phyloP scores from a whole-genome alignment of 2,329 filamentous ascomycete genomes.

The Phialemoniopsis sp. region DNA sequence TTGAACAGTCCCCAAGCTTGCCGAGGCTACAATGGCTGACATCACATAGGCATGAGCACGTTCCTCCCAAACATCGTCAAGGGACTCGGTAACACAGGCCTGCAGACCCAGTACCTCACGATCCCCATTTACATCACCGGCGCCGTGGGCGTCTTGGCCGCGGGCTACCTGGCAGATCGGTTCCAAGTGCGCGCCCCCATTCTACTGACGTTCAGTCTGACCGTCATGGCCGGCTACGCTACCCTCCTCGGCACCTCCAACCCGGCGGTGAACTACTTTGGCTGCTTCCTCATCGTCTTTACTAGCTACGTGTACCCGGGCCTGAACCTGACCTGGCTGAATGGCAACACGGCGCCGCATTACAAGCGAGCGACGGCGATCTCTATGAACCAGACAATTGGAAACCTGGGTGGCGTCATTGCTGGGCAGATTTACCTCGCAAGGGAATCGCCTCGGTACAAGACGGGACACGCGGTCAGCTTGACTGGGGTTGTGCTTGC shows the following conservation, averaged over 20 bases:
- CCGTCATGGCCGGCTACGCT: slow-evolving; percentile 9
- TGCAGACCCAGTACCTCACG: slow-evolving; percentile 27
- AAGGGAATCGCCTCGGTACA: slow-evolving; percentile 2
- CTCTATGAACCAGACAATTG: slow-evolving; percentile 4
- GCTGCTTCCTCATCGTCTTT: neutral
- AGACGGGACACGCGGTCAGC: slow-evolving; percentile 2
- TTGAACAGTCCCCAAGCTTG: too few species aligned
- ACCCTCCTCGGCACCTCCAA: slow-evolving; percentile 4
- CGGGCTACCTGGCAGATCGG: neutral
- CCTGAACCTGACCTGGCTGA: slow-evolving; percentile 8
- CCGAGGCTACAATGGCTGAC: too few species aligned
- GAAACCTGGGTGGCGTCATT: slow-evolving; percentile 4
- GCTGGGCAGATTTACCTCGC: slow-evolving; percentile 8
- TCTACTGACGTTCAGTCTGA: neutral
- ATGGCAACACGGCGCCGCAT: slow-evolving; percentile 6
- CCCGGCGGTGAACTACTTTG: slow-evolving; percentile 2
- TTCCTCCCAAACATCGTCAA: slow-evolving; percentile 30
- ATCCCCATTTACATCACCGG: slow-evolving; percentile 27
- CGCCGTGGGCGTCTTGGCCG: neutral
- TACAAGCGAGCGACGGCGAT: slow-evolving; percentile 7
- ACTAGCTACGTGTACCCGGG: slow-evolving; percentile 2
- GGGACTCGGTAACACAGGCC: slow-evolving; percentile 24
- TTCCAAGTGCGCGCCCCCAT: neutral
- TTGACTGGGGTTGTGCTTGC: slow-evolving; percentile 1
- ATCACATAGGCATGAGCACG: slow-evolving; percentile 22